phyloP scores from a whole-genome alignment of 2,329 filamentous ascomycete species.

The Fusarium coicis region DNA sequence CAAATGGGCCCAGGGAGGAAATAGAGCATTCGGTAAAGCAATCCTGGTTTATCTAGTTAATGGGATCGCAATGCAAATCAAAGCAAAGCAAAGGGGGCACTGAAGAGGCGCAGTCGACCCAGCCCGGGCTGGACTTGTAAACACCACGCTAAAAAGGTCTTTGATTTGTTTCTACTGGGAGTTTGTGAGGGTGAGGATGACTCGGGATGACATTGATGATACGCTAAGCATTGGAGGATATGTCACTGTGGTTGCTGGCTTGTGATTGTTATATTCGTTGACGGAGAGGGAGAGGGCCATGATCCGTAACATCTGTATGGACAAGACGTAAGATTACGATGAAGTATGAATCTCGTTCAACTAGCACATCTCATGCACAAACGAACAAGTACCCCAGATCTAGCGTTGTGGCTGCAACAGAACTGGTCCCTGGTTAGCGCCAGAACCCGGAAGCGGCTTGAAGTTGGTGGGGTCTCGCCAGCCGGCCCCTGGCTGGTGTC shows the following conservation, averaged over 20 bases:
- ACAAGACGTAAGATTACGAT: background rate
- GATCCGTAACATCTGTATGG: background rate
- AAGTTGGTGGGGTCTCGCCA: slow-evolving; percentile 27
- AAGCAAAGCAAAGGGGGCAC: slow-evolving; percentile 15
- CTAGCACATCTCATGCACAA: slow-evolving; percentile 10
- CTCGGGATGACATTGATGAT: slow-evolving; percentile 4
- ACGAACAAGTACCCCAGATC: slow-evolving; percentile 38
- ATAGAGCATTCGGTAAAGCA: slow-evolving; percentile 5
- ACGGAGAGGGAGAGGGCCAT: background rate
- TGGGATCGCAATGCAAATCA: background rate
- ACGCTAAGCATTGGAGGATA: slow-evolving; percentile 21
- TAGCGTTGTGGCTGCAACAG: slow-evolving; percentile 28
- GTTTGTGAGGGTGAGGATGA: slow-evolving; percentile 28
- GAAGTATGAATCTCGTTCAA: slow-evolving; percentile 1
- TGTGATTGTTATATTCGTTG: background rate
- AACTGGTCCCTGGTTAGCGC: slow-evolving; percentile 24
- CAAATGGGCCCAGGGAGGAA: background rate
- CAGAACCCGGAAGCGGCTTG: slow-evolving; percentile 33
- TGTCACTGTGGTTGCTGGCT: slow-evolving; percentile 4
- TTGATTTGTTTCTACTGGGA: background rate
- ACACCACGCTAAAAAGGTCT: background rate
- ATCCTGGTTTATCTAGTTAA: slow-evolving; percentile 17
- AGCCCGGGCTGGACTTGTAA: slow-evolving; percentile 4
- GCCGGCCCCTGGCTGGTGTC: slow-evolving; percentile 23
- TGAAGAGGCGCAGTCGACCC: slow-evolving; percentile 30